These are phyloP conservation scores for Dysphania ambrosioides DNA, from an alignment of 148 eudicot genomes.

Conservation along the genomic window DNA sequence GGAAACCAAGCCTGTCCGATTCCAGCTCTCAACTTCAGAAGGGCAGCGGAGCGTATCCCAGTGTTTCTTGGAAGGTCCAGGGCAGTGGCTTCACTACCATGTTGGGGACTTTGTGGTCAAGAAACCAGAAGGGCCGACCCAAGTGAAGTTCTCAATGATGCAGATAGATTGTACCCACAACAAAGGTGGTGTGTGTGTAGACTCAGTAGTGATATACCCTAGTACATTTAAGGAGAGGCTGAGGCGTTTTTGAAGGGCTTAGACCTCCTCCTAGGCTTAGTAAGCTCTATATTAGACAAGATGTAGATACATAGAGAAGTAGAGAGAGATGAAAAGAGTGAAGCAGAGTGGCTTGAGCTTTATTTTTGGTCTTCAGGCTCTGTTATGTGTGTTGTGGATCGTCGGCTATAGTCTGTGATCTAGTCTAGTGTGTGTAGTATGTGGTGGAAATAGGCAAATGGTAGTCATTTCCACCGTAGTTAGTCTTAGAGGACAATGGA, in stretches of 20 bases:
- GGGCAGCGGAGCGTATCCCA: slow-evolving; percentile 52
- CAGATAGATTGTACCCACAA: slow-evolving; percentile 87
- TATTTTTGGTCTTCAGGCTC: slow-evolving; percentile 35
- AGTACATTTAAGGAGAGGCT: slow-evolving; percentile 50
- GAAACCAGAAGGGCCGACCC: slow-evolving; percentile 25
- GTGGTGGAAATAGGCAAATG: not conserved
- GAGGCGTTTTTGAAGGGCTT: slow-evolving; percentile 48
- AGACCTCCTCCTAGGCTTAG: slow-evolving; percentile 20
- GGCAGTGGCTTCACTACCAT: slow-evolving; percentile 64
- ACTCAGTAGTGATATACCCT: slow-evolving; percentile 66
- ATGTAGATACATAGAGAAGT: slow-evolving; percentile 17
- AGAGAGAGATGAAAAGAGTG: not conserved
- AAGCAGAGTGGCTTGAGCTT: slow-evolving; percentile 31
- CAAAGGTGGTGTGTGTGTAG: slow-evolving; percentile 75
- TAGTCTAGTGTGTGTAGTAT: not conserved
- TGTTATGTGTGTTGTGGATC: slow-evolving; percentile 11
- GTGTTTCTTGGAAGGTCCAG: slow-evolving; percentile 49
- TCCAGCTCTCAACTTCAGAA: slow-evolving; percentile 58
- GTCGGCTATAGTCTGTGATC: not conserved
- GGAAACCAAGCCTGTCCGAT: slow-evolving; percentile 59
- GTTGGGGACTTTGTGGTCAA: slow-evolving; percentile 65
- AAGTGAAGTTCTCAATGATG: slow-evolving; percentile 66
- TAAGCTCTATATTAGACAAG: slow-evolving; percentile 13
- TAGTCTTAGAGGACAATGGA: not conserved
- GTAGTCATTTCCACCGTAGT: not conserved